These are phyloP conservation scores for Boletus albobrunnescens DNA, from an alignment of 1,284 basidiomycete genomes.

Conservation along the genomic window DNA sequence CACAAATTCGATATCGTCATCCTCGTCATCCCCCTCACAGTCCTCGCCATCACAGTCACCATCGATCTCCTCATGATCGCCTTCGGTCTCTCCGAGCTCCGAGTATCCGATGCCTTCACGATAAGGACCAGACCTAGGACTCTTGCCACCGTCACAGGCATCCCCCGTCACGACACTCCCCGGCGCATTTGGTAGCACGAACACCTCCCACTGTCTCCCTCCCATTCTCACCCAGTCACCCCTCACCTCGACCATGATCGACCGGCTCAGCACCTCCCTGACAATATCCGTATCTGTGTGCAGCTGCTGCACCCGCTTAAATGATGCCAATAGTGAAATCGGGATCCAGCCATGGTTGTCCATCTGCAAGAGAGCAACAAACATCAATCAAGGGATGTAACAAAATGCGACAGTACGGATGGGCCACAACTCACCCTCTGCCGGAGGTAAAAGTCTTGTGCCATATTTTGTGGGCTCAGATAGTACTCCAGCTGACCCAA, in stretches of 20 bases:
- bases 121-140: neutral
- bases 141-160: neutral
- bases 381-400: slow-evolving; percentile 3
- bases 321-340: slow-evolving; percentile 76
- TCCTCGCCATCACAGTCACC: slow-evolving; percentile 30
- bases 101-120: neutral
- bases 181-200: slow-evolving; percentile 68
- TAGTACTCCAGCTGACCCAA: slow-evolving; percentile 88
- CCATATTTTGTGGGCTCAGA: slow-evolving; percentile 82
- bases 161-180: slow-evolving; percentile 37
- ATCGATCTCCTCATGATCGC: slow-evolving; percentile 22
- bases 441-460: slow-evolving; percentile 77
- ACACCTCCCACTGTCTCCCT: slow-evolving; percentile 54
- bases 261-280: slow-evolving; percentile 66
- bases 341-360: slow-evolving; percentile 85
- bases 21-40: slow-evolving; percentile 45
- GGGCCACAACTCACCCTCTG: slow-evolving; percentile 53
- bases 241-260: slow-evolving; percentile 71
- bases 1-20: slow-evolving; percentile 52
- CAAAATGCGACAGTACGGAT: neutral
- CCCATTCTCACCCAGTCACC: slow-evolving; percentile 65
- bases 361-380: slow-evolving; percentile 58
- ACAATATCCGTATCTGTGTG: slow-evolving; percentile 68
- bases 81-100: slow-evolving; percentile 15
- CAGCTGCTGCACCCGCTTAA: slow-evolving; percentile 76